A percentile compares a stretch with the other conserved stretches of the same genome.
These are phyloP conservation scores for Ensete ventricosum DNA, from an alignment of 176 grass and related monocot genomes.

Conservation along the genomic window DNA sequence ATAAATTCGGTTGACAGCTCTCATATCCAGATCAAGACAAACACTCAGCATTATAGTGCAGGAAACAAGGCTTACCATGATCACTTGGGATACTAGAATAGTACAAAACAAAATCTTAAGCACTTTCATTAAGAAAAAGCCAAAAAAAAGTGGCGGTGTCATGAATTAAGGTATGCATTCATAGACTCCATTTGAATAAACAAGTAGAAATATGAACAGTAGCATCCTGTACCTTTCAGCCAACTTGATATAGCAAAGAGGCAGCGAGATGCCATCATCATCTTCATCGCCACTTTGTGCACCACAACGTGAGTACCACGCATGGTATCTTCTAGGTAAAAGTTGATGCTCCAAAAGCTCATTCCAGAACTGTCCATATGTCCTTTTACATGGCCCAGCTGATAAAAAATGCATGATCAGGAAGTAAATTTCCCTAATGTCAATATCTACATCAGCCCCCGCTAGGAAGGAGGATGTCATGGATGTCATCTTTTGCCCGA, in stretches of 20 bases:
- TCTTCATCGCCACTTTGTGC: conserved; percentile 63
- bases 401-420: conserved; percentile 97
- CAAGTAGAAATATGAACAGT: neutral
- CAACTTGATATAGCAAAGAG: conserved; percentile 77
- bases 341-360: conserved; percentile 78
- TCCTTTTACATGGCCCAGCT: conserved; percentile 75
- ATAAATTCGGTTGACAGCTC: neutral
- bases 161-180: neutral
- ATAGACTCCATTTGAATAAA: no score
- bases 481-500: conserved; percentile 30
- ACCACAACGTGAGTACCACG: conserved; percentile 76
- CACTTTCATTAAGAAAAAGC: no score
- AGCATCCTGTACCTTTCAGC: conserved; percentile 52
- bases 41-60: neutral
- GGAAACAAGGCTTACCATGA: neutral
- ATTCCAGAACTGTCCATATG: conserved; percentile 56
- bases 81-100: no score
- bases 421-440: conserved; percentile 88
- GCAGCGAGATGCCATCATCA: conserved; percentile 89
- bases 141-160: neutral
- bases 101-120: no score
- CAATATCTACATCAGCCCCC: conserved; percentile 59
- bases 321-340: conserved; percentile 97
- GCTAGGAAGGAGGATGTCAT: conserved; percentile 31
- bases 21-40: neutral